Evolutionary conservation across 192 early-diverging fungal species (phyloP).

Genomic region (Phycomyces nitens): DNA sequence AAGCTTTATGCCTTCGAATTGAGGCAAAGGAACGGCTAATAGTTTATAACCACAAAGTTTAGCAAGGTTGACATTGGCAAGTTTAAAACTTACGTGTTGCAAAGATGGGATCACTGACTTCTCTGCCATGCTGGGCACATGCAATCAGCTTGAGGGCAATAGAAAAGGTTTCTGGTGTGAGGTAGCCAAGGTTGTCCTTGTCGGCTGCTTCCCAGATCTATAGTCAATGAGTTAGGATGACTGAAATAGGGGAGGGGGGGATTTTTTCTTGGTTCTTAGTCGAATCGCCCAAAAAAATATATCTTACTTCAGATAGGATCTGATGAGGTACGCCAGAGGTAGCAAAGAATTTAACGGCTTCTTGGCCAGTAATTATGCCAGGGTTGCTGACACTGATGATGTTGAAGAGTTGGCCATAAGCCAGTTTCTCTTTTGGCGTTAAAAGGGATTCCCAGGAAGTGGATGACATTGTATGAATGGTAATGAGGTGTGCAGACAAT

Average conservation of each 20-base stretch:
- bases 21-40: constrained; percentile 31
- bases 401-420: constrained; percentile 59
- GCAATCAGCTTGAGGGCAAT: constrained; percentile 81
- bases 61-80: no score
- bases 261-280: neutral
- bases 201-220: constrained; percentile 85
- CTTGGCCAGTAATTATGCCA: constrained; percentile 63
- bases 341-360: constrained; percentile 71
- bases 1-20: constrained; percentile 29
- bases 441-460: constrained; percentile 36
- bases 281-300: no score
- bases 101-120: constrained; percentile 14
- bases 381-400: constrained; percentile 57
- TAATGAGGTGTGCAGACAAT: no score
- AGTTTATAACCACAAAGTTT: no score
- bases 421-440: constrained; percentile 56
- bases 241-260: neutral
- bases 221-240: neutral
- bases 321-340: constrained; percentile 63
- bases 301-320: constrained; percentile 56
- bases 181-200: constrained; percentile 67
- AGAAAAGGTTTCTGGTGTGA: constrained; percentile 70
- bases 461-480: constrained; percentile 1
- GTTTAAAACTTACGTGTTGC: constrained; percentile 15
- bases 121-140: constrained; percentile 29